A percentile compares a stretch with the other conserved stretches of the same genome.
These are phyloP conservation scores for Beauveria australis DNA, from an alignment of 2,329 filamentous ascomycete species.

Conservation along the genomic window DNA sequence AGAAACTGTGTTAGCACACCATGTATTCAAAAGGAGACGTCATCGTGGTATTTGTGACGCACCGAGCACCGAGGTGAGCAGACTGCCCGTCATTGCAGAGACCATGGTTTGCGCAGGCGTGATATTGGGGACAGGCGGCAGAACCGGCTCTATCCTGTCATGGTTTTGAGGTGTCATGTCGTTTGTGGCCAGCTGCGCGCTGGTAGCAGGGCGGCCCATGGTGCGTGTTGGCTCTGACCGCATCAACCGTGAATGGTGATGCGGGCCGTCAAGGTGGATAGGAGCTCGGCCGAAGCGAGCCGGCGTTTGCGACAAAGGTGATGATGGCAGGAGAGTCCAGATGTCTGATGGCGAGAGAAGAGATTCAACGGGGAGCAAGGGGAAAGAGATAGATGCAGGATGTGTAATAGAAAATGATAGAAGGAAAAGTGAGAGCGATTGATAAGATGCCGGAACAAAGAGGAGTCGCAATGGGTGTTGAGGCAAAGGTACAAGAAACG, in stretches of 20 bases:
- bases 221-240: background rate
- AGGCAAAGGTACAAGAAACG: background rate
- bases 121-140: constrained; percentile 48
- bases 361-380: background rate
- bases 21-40: background rate
- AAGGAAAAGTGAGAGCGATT: constrained; percentile 1
- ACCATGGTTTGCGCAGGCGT: constrained; percentile 88
- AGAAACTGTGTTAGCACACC: constrained; percentile 6
- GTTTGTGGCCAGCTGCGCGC: background rate
- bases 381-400: background rate
- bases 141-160: constrained; percentile 20
- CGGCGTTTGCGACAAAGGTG: background rate
- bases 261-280: constrained; percentile 6
- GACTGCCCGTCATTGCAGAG: constrained; percentile 82
- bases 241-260: constrained; percentile 5
- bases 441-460: background rate
- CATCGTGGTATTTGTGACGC: constrained; percentile 24
- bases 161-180: constrained; percentile 19
- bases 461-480: background rate
- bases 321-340: background rate
- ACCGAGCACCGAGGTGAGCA: constrained; percentile 86
- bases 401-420: background rate
- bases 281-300: constrained; percentile 9
- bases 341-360: background rate
- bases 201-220: constrained; percentile 2